Evolutionary conservation across 2,329 filamentous ascomycete genomes (phyloP).

Genomic region (Trichothecium roseum): DNA sequence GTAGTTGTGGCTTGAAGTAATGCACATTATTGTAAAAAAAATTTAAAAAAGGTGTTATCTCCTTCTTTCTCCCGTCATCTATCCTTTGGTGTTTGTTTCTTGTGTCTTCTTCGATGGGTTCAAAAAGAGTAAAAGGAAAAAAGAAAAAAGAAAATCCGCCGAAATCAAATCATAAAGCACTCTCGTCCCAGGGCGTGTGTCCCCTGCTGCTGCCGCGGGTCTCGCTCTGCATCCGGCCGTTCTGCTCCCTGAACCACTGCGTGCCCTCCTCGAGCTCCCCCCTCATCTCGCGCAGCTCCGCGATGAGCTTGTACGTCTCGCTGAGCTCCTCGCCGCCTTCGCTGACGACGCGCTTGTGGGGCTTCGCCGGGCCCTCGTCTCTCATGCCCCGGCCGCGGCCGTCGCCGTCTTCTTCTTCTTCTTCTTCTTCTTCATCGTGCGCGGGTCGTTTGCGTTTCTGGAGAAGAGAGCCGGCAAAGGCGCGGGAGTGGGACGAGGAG

Average conservation of each 20-base stretch:
- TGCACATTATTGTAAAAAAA: too few species aligned
- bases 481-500: too few species aligned
- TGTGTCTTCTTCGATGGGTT: too few species aligned
- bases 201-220: slow-evolving; percentile 19
- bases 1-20: too few species aligned
- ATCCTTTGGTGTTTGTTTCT: too few species aligned
- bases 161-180: background rate
- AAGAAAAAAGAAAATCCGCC: too few species aligned
- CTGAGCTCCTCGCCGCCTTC: slow-evolving; percentile 10
- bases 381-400: background rate
- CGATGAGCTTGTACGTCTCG: slow-evolving; percentile 23
- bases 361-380: slow-evolving; percentile 2
- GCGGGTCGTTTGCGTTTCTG: slow-evolving; percentile 12
- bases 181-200: slow-evolving; percentile 23
- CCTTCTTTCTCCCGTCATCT: too few species aligned
- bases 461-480: too few species aligned
- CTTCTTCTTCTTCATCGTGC: slow-evolving; percentile 7
- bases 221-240: slow-evolving; percentile 28
- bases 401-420: slow-evolving; percentile 1
- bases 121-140: too few species aligned
- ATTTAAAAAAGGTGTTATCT: too few species aligned
- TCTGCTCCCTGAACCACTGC: slow-evolving; percentile 36
- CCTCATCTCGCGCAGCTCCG: slow-evolving; percentile 29
- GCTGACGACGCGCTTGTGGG: slow-evolving; percentile 30
- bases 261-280: slow-evolving; percentile 35